Percentiles rank a stretch among this genome's conserved stretches.
Conservation (phyloP, 177 flowering plant genomes). For the Vitis hybrid region DNA sequence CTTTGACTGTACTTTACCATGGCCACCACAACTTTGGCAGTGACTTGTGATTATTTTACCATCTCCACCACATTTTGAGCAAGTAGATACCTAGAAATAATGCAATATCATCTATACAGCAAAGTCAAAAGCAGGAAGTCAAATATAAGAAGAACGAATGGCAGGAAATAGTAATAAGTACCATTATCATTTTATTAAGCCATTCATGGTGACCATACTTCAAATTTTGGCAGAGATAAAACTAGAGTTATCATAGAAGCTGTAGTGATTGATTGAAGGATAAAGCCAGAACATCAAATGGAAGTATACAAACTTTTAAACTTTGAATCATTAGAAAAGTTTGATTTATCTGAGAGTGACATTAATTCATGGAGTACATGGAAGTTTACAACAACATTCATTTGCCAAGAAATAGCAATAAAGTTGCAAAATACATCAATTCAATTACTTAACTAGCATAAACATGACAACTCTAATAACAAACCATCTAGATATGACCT, state of each 20-base stretch:
- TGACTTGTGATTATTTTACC: slow-evolving; percentile 73
- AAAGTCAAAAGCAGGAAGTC: background rate
- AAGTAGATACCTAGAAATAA: slow-evolving; percentile 69
- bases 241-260: too few relatives aligned
- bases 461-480: too few relatives aligned
- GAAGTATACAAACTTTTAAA: background rate
- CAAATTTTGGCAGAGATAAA: too few relatives aligned
- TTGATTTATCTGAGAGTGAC: background rate
- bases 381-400: background rate
- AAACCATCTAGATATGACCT: too few relatives aligned
- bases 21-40: slow-evolving; percentile 70
- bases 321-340: background rate
- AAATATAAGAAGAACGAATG: background rate
- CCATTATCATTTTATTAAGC: too few relatives aligned
- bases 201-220: too few relatives aligned
- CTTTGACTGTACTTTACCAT: slow-evolving; percentile 51
- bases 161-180: too few relatives aligned
- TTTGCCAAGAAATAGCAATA: background rate
- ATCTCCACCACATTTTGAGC: slow-evolving; percentile 73
- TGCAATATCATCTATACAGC: slow-evolving; percentile 10
- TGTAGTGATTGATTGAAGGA: background rate
- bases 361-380: background rate
- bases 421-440: background rate
- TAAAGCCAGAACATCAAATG: background rate
- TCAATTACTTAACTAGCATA: background rate